These are phyloP conservation scores for Endoconidiophora laricicola DNA, from an alignment of 2,329 filamentous ascomycete genomes.

Conservation along the genomic window DNA sequence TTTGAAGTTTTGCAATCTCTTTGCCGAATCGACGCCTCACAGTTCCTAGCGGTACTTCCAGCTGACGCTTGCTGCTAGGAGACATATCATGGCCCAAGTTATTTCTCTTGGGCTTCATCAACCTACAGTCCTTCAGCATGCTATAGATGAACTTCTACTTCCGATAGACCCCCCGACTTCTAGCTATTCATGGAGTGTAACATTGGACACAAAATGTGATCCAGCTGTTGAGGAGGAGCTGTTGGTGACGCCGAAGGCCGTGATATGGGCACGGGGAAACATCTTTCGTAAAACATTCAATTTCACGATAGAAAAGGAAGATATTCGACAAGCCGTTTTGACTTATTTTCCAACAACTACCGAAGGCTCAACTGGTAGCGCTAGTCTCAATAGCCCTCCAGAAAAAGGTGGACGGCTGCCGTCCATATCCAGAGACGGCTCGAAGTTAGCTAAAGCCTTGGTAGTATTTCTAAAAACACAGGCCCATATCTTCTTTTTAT, in stretches of 20 bases:
- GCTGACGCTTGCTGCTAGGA: too few relatives aligned
- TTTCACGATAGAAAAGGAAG: constrained; percentile 74
- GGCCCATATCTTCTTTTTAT: constrained; percentile 81
- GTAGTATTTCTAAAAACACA: constrained; percentile 87
- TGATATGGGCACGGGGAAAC: constrained; percentile 79
- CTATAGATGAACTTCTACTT: constrained; percentile 65
- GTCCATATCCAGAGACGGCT: not conserved
- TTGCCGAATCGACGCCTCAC: too few relatives aligned
- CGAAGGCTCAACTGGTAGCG: not conserved
- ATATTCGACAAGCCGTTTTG: constrained; percentile 70
- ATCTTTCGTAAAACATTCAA: constrained; percentile 73
- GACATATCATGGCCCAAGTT: constrained; percentile 62
- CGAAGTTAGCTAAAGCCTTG: constrained; percentile 39
- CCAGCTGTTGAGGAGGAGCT: constrained; percentile 57
- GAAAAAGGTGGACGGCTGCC: too few relatives aligned
- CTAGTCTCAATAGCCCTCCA: not conserved
- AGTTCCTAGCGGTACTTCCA: too few relatives aligned
- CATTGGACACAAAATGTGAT: constrained; percentile 17
- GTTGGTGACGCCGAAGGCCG: constrained; percentile 54
- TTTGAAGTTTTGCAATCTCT: too few relatives aligned
- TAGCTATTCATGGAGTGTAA: constrained; percentile 62
- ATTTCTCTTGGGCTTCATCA: constrained; percentile 82
- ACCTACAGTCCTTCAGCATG: constrained; percentile 67
- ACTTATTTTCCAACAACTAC: constrained; percentile 50
- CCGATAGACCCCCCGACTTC: constrained; percentile 46